Percentiles rank a stretch among this genome's conserved stretches.
Conservation (phyloP, 2,329 filamentous ascomycete species). For the Polytolypa hystricis region DNA sequence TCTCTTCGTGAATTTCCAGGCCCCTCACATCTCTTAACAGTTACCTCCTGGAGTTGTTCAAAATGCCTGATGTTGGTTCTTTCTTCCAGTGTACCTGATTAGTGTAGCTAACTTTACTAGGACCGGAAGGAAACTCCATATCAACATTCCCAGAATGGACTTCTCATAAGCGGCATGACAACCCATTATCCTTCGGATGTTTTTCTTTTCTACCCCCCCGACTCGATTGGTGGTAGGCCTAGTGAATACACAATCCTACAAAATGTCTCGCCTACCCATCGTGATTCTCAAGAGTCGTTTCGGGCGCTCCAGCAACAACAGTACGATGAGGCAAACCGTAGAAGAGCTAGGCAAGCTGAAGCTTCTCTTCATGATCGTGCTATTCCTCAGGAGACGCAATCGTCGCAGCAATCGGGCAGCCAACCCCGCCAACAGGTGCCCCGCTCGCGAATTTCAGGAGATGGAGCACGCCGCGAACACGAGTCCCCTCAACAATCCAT, state of each 20-base stretch:
- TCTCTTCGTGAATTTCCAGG: no score
- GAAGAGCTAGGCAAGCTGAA: neutral
- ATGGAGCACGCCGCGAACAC: no score
- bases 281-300: constrained; percentile 5
- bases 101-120: neutral
- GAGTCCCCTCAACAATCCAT: no score
- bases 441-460: no score
- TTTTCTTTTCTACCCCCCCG: constrained; percentile 10
- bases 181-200: constrained; percentile 8
- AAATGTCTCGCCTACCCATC: constrained; percentile 9
- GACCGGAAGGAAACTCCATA: neutral
- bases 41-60: neutral
- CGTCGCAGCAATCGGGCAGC: no score
- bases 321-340: constrained; percentile 1
- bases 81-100: neutral
- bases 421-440: no score
- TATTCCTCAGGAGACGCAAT: no score
- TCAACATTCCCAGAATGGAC: constrained; percentile 5
- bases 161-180: constrained; percentile 10
- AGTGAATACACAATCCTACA: constrained; percentile 11
- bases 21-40: no score
- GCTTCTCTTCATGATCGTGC: neutral
- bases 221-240: constrained; percentile 7
- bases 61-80: constrained; percentile 4
- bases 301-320: constrained; percentile 3